Conservation (phyloP, 495 filamentous ascomycete species). For the Podospora fimiseda region DNA sequence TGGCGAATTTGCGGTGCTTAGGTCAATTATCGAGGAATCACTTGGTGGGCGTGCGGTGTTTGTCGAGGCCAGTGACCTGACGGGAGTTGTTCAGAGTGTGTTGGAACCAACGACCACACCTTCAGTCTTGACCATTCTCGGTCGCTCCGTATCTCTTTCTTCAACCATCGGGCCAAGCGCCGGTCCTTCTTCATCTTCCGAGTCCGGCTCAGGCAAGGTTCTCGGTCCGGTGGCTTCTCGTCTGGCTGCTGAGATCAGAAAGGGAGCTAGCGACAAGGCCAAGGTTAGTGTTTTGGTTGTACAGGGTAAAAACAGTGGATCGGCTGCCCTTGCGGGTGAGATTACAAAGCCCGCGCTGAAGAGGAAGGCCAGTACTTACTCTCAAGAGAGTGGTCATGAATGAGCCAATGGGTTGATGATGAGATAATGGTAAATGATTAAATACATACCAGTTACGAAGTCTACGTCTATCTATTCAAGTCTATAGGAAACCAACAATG, state of each 20-base stretch:
- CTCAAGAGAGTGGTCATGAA: background rate
- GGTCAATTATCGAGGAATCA: constrained; percentile 1
- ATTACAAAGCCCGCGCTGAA: constrained; percentile 1
- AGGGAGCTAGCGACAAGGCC: constrained; percentile 20
- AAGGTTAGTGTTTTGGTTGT: constrained; percentile 67
- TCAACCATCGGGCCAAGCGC: background rate
- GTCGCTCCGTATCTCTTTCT: background rate
- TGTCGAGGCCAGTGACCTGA: background rate
- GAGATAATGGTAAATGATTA: too few species aligned
- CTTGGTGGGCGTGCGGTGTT: constrained; percentile 1
- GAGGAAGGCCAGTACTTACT: background rate
- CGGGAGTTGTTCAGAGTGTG: background rate
- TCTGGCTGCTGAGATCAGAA: constrained; percentile 46
- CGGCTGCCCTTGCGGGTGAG: background rate
- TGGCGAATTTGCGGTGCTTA: constrained; percentile 9
- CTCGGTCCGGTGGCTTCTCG: constrained; percentile 60
- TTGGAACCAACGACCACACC: background rate
- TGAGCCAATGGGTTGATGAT: too few species aligned
- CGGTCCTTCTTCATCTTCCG: background rate
- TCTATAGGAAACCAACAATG: too few species aligned
- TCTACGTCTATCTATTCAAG: too few species aligned
- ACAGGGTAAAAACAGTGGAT: constrained; percentile 44
- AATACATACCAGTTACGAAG: too few species aligned
- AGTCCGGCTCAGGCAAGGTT: constrained; percentile 28
- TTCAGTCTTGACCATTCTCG: constrained; percentile 5